Evolutionary conservation across 805 yeast species (phyloP), one percentile per base, ranked within the genome.

Genomic region (Spathaspora passalidarum): DNA sequence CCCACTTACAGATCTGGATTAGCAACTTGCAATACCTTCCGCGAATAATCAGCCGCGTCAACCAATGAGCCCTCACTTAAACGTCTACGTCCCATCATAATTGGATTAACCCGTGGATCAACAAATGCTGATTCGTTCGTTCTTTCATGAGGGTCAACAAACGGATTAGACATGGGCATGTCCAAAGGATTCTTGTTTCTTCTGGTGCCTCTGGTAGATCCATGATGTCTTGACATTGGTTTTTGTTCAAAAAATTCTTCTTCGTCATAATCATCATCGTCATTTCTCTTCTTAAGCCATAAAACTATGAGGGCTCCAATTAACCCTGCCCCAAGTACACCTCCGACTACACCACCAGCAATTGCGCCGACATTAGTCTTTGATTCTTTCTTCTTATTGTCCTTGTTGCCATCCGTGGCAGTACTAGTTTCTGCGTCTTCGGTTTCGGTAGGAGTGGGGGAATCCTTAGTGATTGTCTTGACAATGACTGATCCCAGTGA

Each of bases 21-120:
- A 26, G 96, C 91, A 10, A 91, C 96, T 49, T 89, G 84, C 40
- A 91, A 72, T 16, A 88, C 82, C 68, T 88, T 88, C 59, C 90
- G 74, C 42, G 87, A 76, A 65, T 84, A 87, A 62, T 88, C 94
- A 3, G 88, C 81, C 50, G 86, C 95, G 62, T 89, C 95, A 9
- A 95, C 91, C 44, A 91, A 71, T 2, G 92, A 82, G 4, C 96
- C 96, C 56, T 87, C 92, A 56, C 90, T 82, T 50, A 88, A 74
- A 52, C 96, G 73, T 58, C 96, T 81, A 59, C 91, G 80, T 32
- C 95, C 96, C 63, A 86, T 69, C 85, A 86, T 81, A 38, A 80
- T 77, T 1, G 90, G 89, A 61, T 85, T 84, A 50, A 85, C 66
- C 47, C 90, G 72, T 41, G 86, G 89, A 62, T 81, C 91, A 38